Evolutionary conservation across 805 yeast genomes (phyloP).

Genomic region (Cyberlindnera americana): DNA sequence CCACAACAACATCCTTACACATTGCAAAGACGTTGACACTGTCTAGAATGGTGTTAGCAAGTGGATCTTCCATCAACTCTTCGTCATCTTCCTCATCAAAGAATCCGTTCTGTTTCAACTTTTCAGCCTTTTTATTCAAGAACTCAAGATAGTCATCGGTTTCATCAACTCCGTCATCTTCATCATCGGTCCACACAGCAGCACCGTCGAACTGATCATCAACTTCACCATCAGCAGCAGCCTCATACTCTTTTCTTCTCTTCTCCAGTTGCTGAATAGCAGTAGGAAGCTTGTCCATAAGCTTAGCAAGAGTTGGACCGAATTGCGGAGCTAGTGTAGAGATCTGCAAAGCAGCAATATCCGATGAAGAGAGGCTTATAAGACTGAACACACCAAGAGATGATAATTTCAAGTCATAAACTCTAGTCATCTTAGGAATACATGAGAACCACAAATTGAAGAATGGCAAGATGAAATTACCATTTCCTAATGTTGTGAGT

Average conservation of each 20-base stretch:
- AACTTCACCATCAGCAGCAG: conserved; percentile 28
- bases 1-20: conserved; percentile 52
- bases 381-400: conserved; percentile 62
- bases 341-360: conserved; percentile 33
- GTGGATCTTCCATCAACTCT: conserved; percentile 78
- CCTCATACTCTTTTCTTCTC: conserved; percentile 43
- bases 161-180: conserved; percentile 28
- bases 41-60: conserved; percentile 78
- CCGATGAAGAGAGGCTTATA: conserved; percentile 27
- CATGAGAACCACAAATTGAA: conserved; percentile 61
- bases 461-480: conserved; percentile 44
- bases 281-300: conserved; percentile 61
- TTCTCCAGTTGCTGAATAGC: conserved; percentile 67
- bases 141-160: conserved; percentile 47
- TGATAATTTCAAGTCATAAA: conserved; percentile 77
- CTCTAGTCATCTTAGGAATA: conserved; percentile 56
- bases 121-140: conserved; percentile 42
- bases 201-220: conserved; percentile 26
- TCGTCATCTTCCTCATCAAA: conserved; percentile 51
- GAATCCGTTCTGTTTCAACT: conserved; percentile 33
- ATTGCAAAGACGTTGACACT: conserved; percentile 65
- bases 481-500: conserved; percentile 45
- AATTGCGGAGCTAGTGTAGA: conserved; percentile 41
- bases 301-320: conserved; percentile 46
- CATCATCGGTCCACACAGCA: conserved; percentile 27